Evolutionary conservation across 2,329 filamentous ascomycete genomes (phyloP), one percentile per base, ranked within the genome.

Genomic region (Colletotrichum sp.): DNA sequence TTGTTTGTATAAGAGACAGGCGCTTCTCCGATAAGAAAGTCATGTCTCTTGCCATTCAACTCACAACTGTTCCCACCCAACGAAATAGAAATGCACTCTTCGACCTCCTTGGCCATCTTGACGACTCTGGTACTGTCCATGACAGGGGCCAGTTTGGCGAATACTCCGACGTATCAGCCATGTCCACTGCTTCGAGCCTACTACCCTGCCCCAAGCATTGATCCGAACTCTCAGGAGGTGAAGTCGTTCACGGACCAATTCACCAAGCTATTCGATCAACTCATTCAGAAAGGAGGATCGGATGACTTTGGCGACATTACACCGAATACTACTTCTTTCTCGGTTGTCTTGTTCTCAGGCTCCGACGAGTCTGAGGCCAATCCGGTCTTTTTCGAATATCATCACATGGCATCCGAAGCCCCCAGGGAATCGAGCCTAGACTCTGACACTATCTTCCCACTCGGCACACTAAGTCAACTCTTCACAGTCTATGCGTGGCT

Each of bases 401-500:
- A 80, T 34, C 69, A 80, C 67, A 80, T 79, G 4, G 80, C 80
- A 7, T 62, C 77, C 0, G 59, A 57, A 4, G 66, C 73, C 13
- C 30, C 61, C 5, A 39, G 19, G 7, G 57, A 68, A 3, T 39
- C 32, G 2, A 79, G 72, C 8, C 39, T 84, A 5, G 80, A 79
- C 0, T 59, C 71, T 1, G 32, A 79, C 16, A 83, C 83, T 3
- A 74, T 71, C 2, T 81, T 84, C 5, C 81, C 81, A 0, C 15
- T 83, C 2, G 83, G 83, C 0, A 80, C 81, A 9, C 55, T 84
- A 15, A 83, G 80, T 3, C 82, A 83, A 78, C 64, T 84, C 0
- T 82, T 84, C 55, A 84, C 82, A 0, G 80, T 83, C 2, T 84
- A 84, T 27, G 63, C 81, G 0, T 85, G 83, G 83, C 78, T 85